Conservation (phyloP, 768 basidiomycete genomes). For the Candolleomyces aberdarensis region DNA sequence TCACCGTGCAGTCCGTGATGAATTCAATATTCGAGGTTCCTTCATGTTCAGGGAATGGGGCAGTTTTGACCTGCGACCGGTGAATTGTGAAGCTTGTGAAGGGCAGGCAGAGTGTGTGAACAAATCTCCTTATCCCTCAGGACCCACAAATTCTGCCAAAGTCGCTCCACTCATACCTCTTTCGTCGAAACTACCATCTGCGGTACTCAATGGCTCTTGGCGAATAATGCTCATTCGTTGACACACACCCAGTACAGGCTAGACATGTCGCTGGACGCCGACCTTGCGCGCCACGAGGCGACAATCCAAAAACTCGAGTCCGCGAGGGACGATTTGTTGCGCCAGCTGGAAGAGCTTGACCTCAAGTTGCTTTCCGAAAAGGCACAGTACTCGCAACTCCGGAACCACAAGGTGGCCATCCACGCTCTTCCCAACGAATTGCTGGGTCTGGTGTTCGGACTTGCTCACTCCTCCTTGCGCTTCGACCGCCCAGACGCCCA, state of each 20-base stretch:
- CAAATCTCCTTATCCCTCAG: too few species aligned
- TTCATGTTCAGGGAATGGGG: background rate
- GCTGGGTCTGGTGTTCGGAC: slow-evolving; percentile 35
- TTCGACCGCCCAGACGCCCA: slow-evolving; percentile 7
- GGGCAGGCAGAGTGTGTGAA: too few species aligned
- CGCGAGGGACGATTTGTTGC: slow-evolving; percentile 27
- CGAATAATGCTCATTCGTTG: too few species aligned
- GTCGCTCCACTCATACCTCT: too few species aligned
- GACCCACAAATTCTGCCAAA: too few species aligned
- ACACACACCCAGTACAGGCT: too few species aligned
- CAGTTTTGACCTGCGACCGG: background rate
- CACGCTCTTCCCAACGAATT: slow-evolving; percentile 40
- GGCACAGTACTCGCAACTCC: slow-evolving; percentile 29
- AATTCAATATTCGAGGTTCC: background rate
- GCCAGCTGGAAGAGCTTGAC: slow-evolving; percentile 32
- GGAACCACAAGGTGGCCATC: slow-evolving; percentile 31
- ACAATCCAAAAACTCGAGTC: slow-evolving; percentile 24
- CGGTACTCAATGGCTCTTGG: too few species aligned
- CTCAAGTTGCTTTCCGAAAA: slow-evolving; percentile 26
- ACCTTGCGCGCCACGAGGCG: background rate
- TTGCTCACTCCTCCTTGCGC: slow-evolving; percentile 23
- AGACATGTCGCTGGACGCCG: background rate
- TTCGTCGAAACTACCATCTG: too few species aligned
- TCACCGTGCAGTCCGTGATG: too few species aligned
- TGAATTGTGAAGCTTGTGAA: too few species aligned